phyloP scores from a whole-genome alignment of 2,329 filamentous ascomycete genomes.

The Ramularia collo-cygni region DNA sequence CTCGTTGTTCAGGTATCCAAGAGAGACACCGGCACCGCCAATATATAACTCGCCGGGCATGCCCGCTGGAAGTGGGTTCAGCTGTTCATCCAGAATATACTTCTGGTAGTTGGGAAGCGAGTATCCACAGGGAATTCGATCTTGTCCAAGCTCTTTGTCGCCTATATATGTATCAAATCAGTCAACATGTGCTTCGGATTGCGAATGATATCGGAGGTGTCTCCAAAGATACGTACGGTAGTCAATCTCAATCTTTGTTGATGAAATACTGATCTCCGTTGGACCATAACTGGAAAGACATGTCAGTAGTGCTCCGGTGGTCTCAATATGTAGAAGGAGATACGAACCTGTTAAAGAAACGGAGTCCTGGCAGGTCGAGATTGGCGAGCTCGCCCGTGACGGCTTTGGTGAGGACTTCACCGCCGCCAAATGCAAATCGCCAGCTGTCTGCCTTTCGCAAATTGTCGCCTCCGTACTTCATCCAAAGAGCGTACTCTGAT shows the following conservation, averaged over 20 bases:
- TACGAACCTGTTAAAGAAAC: constrained; percentile 1
- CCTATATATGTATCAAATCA: no score
- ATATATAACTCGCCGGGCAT: constrained; percentile 39
- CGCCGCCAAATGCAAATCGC: constrained; percentile 26
- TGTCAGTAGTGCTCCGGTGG: no score
- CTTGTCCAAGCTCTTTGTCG: background rate
- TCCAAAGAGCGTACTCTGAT: constrained; percentile 32
- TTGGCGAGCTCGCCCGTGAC: background rate
- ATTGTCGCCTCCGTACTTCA: constrained; percentile 6
- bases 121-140: background rate
- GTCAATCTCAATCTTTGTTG: background rate
- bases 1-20: constrained; percentile 29
- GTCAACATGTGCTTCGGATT: no score
- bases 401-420: constrained; percentile 21
- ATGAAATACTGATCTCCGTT: constrained; percentile 1
- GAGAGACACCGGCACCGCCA: constrained; percentile 31
- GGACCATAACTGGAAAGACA: constrained; percentile 6
- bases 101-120: constrained; percentile 32
- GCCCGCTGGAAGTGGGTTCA: constrained; percentile 34
- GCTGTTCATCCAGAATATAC: constrained; percentile 37
- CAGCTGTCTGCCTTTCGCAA: constrained; percentile 16
- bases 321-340: no score
- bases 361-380: constrained; percentile 1
- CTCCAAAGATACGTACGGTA: no score
- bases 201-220: no score